Conservation (phyloP, 148 eudicot genomes). For the Dysphania ambrosioides region DNA sequence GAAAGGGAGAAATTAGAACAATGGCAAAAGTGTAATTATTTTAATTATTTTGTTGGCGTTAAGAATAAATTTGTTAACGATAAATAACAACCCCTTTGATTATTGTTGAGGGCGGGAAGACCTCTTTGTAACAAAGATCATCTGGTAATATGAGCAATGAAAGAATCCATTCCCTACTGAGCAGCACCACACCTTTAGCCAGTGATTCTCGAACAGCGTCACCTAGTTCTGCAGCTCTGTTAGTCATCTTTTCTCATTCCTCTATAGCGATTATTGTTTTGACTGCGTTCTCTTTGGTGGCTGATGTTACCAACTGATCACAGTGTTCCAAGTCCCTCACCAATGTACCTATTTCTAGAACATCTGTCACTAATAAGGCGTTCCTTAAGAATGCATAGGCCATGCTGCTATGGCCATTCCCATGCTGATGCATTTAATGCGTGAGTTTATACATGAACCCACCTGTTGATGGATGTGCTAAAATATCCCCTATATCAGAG, state of each 20-base stretch:
- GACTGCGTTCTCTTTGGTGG: neutral
- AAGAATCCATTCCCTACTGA: too few species aligned
- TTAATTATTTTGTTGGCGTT: too few species aligned
- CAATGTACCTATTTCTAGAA: neutral
- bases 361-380: neutral
- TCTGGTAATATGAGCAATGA: neutral
- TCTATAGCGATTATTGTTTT: neutral
- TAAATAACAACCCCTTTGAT: too few species aligned
- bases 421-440: neutral
- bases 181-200: neutral
- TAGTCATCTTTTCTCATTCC: neutral
- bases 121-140: too few species aligned
- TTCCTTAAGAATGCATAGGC: neutral
- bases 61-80: too few species aligned
- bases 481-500: conserved; percentile 22
- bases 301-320: neutral
- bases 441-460: conserved; percentile 41
- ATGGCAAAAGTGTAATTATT: too few species aligned
- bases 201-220: neutral
- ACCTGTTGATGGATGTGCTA: conserved; percentile 41
- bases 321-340: neutral
- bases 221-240: neutral
- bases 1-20: too few species aligned
- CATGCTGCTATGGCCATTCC: neutral
- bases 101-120: too few species aligned